Base-by-base conservation (phyloP, 345 rosid genomes). In the Gossypium turneri region DNA sequence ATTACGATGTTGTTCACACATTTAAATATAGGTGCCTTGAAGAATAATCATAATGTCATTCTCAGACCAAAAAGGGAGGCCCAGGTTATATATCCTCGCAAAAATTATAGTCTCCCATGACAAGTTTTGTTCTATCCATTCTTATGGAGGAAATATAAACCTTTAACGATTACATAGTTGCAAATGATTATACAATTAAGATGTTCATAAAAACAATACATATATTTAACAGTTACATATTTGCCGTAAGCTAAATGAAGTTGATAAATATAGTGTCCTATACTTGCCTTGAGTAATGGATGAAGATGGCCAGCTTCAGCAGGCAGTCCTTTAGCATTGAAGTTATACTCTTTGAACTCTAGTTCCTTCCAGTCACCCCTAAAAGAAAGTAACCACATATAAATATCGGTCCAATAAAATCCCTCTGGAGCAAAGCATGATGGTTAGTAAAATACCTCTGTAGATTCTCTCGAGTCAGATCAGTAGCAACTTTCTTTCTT, bases 301-400 rank as follows among this genome's bases (percentile, higher is more conserved):
- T 94, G 98, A 75, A 94, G 92, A 86, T 92, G 89, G 59, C 98
- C 98, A 81, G 94, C 80, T 77, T 92, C 95, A 75, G 88, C 73
- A 72, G 93, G 94, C 72, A 81, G 92, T 80, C 99, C 99, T 84
- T 91, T 93, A 53, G 98, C 96, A 65, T 81, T 87, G 83, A 91
- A 91, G 82, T 95, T 95, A 78, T 93, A 93, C 75, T 89, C 98
- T 82, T 95, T 95, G 80, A 95, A 93, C 77, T 91, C 96, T 70
- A 91, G 74, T 19, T 89, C 92, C 81, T 83, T 82, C 99, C 96
- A 94, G 73, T 91, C 97, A 52, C 90, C 94, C 84, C 98, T 94
- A 78, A 73, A 80, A 65, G 15, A 70, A 27, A 73, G 64, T 80
- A 77, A 24, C 56, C 59, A 75, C 43, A 17, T 48, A 51, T 8